Conservation (phyloP, 2,329 filamentous ascomycete genomes). For the Beauveria caledonica region DNA sequence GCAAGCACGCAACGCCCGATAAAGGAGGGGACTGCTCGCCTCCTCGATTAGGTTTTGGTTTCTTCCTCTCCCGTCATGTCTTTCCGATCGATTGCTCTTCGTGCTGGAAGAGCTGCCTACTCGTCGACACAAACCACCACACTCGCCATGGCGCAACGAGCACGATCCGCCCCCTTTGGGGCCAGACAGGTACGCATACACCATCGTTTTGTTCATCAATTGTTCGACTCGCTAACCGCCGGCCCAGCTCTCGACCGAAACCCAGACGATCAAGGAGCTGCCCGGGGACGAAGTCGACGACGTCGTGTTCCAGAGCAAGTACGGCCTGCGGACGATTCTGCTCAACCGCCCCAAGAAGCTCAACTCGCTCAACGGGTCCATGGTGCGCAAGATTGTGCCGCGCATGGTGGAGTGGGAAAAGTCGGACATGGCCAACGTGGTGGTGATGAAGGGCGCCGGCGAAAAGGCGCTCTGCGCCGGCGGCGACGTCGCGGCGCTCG, state of each 20-base stretch:
- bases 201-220: background rate
- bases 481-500: slow-evolving; percentile 79
- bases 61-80: slow-evolving; percentile 39
- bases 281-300: slow-evolving; percentile 72
- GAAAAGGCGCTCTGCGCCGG: slow-evolving; percentile 84
- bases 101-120: slow-evolving; percentile 45
- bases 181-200: slow-evolving; percentile 20
- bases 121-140: slow-evolving; percentile 33
- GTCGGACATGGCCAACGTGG: slow-evolving; percentile 85
- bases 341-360: slow-evolving; percentile 89
- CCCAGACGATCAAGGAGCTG: slow-evolving; percentile 42
- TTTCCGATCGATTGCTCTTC: slow-evolving; percentile 42
- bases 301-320: slow-evolving; percentile 83
- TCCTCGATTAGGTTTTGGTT: slow-evolving; percentile 8
- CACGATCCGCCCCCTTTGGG: slow-evolving; percentile 57
- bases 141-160: slow-evolving; percentile 68
- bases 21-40: background rate
- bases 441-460: slow-evolving; percentile 87
- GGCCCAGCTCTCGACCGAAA: slow-evolving; percentile 27
- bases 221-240: background rate
- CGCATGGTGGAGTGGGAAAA: slow-evolving; percentile 89
- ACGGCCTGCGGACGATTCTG: slow-evolving; percentile 84
- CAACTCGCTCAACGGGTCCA: slow-evolving; percentile 88
- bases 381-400: slow-evolving; percentile 90
- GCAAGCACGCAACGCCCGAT: slow-evolving; percentile 3